Base-by-base conservation (phyloP, 768 basidiomycete species). In the Sutorius australiensis region DNA sequence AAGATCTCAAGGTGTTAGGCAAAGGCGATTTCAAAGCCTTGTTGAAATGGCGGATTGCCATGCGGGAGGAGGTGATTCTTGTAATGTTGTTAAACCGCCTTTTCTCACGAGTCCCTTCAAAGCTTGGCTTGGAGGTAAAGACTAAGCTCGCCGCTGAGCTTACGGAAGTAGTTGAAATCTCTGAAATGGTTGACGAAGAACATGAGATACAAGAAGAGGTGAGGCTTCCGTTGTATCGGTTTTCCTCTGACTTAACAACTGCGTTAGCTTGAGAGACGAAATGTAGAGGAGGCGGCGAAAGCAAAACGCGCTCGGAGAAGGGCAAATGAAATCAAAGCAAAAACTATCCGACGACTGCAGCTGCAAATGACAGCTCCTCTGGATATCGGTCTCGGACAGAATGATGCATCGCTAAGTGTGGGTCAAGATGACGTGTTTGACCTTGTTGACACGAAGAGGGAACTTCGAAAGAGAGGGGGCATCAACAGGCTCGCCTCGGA, bases 351-450 rank as follows among this genome's bases (percentile, higher is more conserved):
- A 65, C 87, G 95, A 48, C 89, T 98, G 83, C 97, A 98, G 67
- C 78, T 98, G 42, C 87, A 91, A 65, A 99, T 99, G 97, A 91
- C 89, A 12, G 92, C 93, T 17, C 97, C 97, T n/a, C 75, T 95
- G 59, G 97, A 98, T 61, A 94, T 98, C 58, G 95, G 94, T 67
- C 70, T 94, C 54, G 91, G 93, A 62, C 88, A 89, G 61, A 77
- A 80, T 48, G 93, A 95, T 58, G 73, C 82, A 3, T 77, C 87
- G 16, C 77, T 95, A 16, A 76, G 73, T n/a, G 66, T 80, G 21
- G 90, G 89, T 6, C 86, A 89, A 61, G 88, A 86, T 24, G 94
- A 98, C 60, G 75, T 97, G 21, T 98, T 98, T 62, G 92, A 95
- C 63, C 79, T 98, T 38, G 82, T 75, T 45, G 75, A 78, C 40